These are phyloP conservation scores for Linaria vulgaris DNA, from an alignment of 257 asterid species.

Conservation along the genomic window DNA sequence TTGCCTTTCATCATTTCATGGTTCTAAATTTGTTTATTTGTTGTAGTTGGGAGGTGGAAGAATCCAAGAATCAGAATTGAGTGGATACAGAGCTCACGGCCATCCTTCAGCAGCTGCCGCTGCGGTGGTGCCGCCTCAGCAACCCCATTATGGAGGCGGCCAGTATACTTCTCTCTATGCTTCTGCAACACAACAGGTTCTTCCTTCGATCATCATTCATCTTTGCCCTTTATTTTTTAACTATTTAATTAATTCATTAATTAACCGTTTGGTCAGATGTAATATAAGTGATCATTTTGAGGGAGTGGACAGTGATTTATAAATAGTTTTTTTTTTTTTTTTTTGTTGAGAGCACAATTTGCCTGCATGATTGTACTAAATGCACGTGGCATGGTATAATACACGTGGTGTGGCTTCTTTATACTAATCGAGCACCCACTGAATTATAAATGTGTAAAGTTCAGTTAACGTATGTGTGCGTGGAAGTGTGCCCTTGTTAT, in stretches of 20 bases:
- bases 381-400: neutral
- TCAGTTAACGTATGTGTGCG: neutral
- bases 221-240: neutral
- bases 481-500: neutral
- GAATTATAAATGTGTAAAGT: neutral
- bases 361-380: neutral
- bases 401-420: neutral
- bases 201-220: slow-evolving; percentile 5
- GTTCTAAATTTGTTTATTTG: neutral
- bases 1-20: neutral
- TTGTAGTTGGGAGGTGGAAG: slow-evolving; percentile 55
- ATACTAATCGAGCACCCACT: neutral
- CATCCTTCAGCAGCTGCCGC: slow-evolving; percentile 43
- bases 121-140: slow-evolving; percentile 33
- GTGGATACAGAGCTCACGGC: slow-evolving; percentile 57
- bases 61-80: slow-evolving; percentile 52
- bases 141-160: slow-evolving; percentile 67
- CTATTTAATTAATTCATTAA: neutral
- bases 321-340: too few species aligned
- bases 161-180: slow-evolving; percentile 72
- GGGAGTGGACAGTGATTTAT: too few species aligned
- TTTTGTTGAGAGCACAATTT: neutral
- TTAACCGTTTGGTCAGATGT: neutral
- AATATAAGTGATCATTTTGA: neutral
- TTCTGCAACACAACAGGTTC: slow-evolving; percentile 81